Conservation (phyloP, 129 eudicot species). For the sunflower (Helianthus annuus) region HanXRQr2.0-SUNRISE NC_035443.2:17597125-17597624, state of each 20-base stretch:
- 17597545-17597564: slow-evolving; percentile 7
- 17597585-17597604: slow-evolving; percentile 12
- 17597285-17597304: slow-evolving; percentile 17
- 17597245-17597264: slow-evolving; percentile 19
- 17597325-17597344: slow-evolving; percentile 20
- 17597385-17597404: background rate
- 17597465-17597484: slow-evolving; percentile 7
- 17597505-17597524: slow-evolving; percentile 12
- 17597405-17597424: slow-evolving; percentile 9
- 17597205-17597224: slow-evolving; percentile 21
- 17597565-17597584: slow-evolving; percentile 8
- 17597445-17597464: slow-evolving; percentile 9
- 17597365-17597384: slow-evolving; percentile 17
- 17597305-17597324: slow-evolving; percentile 29
- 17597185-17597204: background rate
- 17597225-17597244: slow-evolving; percentile 9
- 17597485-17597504: background rate
- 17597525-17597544: background rate
- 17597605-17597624: slow-evolving; percentile 20
- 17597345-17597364: slow-evolving; percentile 25
- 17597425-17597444: slow-evolving; percentile 12
- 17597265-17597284: background rate
- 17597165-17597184: background rate
- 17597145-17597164: slow-evolving; percentile 25
- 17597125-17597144: slow-evolving; percentile 24